Base-by-base conservation (phyloP, 2,329 filamentous ascomycete species). In the Amylocarpus encephaloides region DNA sequence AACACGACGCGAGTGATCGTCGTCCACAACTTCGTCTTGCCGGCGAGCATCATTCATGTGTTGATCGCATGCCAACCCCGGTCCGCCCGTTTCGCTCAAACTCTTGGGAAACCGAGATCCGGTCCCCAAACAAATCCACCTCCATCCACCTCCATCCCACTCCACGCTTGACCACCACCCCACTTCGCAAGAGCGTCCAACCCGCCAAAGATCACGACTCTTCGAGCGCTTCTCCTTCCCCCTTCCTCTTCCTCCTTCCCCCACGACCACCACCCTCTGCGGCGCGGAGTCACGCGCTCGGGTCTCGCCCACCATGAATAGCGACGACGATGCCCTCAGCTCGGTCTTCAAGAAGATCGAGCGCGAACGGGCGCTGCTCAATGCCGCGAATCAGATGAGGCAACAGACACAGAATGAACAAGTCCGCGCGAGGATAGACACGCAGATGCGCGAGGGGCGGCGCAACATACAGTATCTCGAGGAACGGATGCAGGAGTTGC, bases 261-360 rank as follows among this genome's bases (percentile, higher is more conserved):
- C 48, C 15, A 43, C 43, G 34, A 45, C 39, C 48, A 42, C 13
- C 29, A 18, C 34, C 49, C 46, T 41, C 44, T 48, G 50, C 51
- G 45, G 52, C 54, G 56, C 53, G 55, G 46, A 55, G 54, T 54
- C 45, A 58, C 59, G 60, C 58, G 60, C 56, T 47, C 34, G 12
- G n/a, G 22, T 41, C 30, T 33, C 49, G 51, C 53, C 49, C 22
- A 63, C 54, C 57, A 73, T 67, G 68, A 83, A 83, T 77, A 79
- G 77, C 67, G 79, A 83, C 66, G 78, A 83, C 56, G 77, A 83
- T 63, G 75, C 78, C 60, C 76, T 83, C 71, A 82, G 82, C 71
- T 86, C 89, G 70, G 90, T 98, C 73, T 83, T 86, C 73, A 86
- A 85, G 75, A 97, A 98, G 85, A 97, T 98, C 71, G 89, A 96